phyloP scores from a whole-genome alignment of 352 stramenopile species.

The Phytophthora sansomeana region DNA sequence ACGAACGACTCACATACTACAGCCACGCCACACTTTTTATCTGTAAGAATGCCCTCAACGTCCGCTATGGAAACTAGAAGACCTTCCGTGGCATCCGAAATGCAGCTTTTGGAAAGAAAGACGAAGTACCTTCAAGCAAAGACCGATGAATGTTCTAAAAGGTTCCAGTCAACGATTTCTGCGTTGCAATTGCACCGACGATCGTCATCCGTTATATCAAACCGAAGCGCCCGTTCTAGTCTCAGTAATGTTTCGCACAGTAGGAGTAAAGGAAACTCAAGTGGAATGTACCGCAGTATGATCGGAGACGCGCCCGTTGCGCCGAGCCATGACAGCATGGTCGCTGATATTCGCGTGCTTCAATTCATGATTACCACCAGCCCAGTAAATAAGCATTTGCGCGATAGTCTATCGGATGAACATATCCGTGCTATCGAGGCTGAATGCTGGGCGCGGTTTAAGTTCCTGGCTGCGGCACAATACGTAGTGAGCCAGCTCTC shows the following conservation, averaged over 20 bases:
- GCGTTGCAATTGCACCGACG: constrained; percentile 18
- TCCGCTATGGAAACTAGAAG: neutral
- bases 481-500: constrained; percentile 42
- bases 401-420: constrained; percentile 46
- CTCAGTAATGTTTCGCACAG: constrained; percentile 15
- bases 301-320: constrained; percentile 15
- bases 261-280: constrained; percentile 21
- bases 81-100: constrained; percentile 46
- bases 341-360: constrained; percentile 21
- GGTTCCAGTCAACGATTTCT: constrained; percentile 32
- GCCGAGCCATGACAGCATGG: neutral
- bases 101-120: constrained; percentile 67
- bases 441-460: constrained; percentile 65
- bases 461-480: constrained; percentile 46
- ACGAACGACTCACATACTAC: neutral
- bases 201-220: constrained; percentile 19
- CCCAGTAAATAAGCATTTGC: constrained; percentile 63
- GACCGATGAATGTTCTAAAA: constrained; percentile 47
- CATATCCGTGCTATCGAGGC: constrained; percentile 50
- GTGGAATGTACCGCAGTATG: constrained; percentile 25
- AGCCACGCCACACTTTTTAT: neutral
- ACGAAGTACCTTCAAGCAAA: constrained; percentile 63
- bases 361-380: constrained; percentile 70
- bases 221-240: constrained; percentile 14
- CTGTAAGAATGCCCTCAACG: neutral